phyloP scores from a whole-genome alignment of 345 rosid genomes.

The Angophora floribunda region DNA sequence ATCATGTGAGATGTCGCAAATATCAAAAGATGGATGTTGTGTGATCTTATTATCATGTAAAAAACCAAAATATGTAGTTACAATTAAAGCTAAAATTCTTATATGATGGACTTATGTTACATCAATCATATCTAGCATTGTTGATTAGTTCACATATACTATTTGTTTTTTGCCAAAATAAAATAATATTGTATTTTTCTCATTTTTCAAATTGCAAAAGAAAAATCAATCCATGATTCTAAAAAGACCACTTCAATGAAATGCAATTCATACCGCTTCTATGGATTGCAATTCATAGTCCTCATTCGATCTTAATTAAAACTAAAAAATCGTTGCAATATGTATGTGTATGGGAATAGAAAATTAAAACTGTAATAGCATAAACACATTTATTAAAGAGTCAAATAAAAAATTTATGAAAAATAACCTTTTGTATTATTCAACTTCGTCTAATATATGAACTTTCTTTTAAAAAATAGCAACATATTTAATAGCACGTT shows the following conservation, averaged over 20 bases:
- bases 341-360: background rate
- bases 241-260: background rate
- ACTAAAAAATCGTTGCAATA: background rate
- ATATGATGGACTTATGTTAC: fast-evolving
- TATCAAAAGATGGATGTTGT: no score
- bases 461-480: background rate
- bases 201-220: background rate
- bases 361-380: no score
- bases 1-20: background rate
- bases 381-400: background rate
- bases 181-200: background rate
- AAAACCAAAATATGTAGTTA: background rate
- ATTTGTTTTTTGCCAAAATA: background rate
- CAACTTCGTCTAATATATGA: background rate
- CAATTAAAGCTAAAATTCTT: background rate
- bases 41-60: no score
- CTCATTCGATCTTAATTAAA: no score
- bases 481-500: background rate
- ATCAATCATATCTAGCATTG: background rate
- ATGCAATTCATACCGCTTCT: background rate
- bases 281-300: background rate
- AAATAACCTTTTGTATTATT: no score
- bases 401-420: background rate
- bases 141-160: background rate
- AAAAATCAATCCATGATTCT: background rate